Conservation (phyloP, 345 rosid genomes). For the Linum lewisii region DNA sequence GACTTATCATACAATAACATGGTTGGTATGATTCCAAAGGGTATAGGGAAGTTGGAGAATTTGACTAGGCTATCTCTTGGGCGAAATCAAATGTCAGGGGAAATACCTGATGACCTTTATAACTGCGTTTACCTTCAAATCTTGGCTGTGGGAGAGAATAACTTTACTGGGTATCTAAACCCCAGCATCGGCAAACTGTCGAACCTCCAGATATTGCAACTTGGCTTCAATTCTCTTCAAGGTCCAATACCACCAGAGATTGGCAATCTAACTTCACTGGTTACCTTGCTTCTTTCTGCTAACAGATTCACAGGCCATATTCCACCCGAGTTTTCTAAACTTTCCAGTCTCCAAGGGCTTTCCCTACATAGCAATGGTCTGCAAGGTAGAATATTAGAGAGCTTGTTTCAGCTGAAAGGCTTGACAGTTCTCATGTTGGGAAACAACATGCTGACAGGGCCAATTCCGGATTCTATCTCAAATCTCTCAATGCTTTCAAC, state of each 20-base stretch:
- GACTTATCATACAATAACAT: constrained; percentile 34
- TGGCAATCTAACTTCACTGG: constrained; percentile 46
- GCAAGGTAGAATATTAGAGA: constrained; percentile 49
- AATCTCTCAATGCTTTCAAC: constrained; percentile 46
- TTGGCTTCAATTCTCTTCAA: constrained; percentile 36
- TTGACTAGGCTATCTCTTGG: constrained; percentile 38
- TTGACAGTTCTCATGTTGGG: constrained; percentile 45
- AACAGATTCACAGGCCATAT: constrained; percentile 51
- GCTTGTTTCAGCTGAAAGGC: constrained; percentile 39
- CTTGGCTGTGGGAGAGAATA: constrained; percentile 34
- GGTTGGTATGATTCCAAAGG: constrained; percentile 48
- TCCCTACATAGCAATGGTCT: constrained; percentile 34
- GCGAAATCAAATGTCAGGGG: constrained; percentile 44
- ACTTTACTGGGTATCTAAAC: constrained; percentile 48
- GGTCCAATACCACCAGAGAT: constrained; percentile 63
- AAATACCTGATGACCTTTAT: constrained; percentile 70
- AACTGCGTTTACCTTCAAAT: constrained; percentile 40
- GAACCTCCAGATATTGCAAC: constrained; percentile 32
- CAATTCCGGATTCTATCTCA: constrained; percentile 39
- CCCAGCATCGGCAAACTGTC: constrained; percentile 49
- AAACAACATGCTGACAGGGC: constrained; percentile 50
- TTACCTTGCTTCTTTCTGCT: constrained; percentile 30
- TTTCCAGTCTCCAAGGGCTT: constrained; percentile 66
- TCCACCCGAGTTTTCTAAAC: constrained; percentile 52
- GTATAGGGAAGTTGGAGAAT: constrained; percentile 47